Conservation (phyloP, 177 flowering plant genomes). For the Vitis hybrid region DNA sequence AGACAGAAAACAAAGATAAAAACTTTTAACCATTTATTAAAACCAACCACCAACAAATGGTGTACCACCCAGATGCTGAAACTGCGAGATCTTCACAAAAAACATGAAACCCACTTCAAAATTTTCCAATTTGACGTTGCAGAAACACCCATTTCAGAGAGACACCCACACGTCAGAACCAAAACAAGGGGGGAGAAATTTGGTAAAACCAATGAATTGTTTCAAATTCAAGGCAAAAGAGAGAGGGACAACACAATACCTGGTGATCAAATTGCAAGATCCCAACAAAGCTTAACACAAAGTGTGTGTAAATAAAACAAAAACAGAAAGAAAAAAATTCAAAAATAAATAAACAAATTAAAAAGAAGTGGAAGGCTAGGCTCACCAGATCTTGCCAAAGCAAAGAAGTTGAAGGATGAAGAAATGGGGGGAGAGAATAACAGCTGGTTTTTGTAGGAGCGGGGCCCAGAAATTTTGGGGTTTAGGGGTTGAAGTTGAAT, state of each 20-base stretch:
- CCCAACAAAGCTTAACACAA: conserved; percentile 3
- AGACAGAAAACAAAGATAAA: conserved; percentile 1
- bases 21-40: conserved; percentile 7
- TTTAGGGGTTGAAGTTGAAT: too few species aligned
- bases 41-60: conserved; percentile 17
- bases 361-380: background rate
- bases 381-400: conserved; percentile 30
- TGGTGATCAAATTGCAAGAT: conserved; percentile 13
- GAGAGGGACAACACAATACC: conserved; percentile 8
- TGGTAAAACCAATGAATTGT: conserved; percentile 1
- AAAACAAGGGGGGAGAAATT: background rate
- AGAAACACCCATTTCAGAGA: conserved; percentile 5
- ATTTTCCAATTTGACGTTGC: conserved; percentile 11
- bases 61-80: conserved; percentile 22
- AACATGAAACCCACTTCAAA: conserved; percentile 6
- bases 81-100: conserved; percentile 20
- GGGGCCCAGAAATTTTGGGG: too few species aligned
- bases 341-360: conserved; percentile 3
- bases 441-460: too few species aligned
- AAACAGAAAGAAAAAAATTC: background rate
- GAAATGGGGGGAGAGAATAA: too few species aligned
- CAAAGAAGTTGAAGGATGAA: too few species aligned
- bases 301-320: background rate
- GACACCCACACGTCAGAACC: conserved; percentile 7
- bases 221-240: background rate